Conservation (phyloP, 2,329 filamentous ascomycete genomes). For the Dactylella cylindrospora region DNA sequence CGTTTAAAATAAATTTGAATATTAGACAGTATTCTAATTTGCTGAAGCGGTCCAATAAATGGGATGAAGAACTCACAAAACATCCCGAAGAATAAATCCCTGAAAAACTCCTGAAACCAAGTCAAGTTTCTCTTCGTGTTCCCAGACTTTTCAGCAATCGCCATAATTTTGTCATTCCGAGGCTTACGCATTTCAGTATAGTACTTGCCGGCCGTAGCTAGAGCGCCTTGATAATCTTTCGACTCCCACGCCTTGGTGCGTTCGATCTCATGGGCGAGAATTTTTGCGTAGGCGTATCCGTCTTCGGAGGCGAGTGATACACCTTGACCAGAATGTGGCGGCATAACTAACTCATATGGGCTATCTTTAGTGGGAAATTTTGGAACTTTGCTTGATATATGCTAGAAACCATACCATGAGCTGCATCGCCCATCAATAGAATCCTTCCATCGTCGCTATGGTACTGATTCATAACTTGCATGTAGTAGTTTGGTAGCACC, state of each 20-base stretch:
- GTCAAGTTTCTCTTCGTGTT: slow-evolving; percentile 25
- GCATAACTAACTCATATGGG: slow-evolving; percentile 17
- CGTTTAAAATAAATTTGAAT: neutral
- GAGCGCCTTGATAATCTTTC: slow-evolving; percentile 18
- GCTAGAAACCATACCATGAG: slow-evolving; percentile 20
- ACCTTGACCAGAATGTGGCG: slow-evolving; percentile 41
- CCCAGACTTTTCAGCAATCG: slow-evolving; percentile 17
- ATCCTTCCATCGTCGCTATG: slow-evolving; percentile 26
- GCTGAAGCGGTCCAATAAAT: too few species aligned
- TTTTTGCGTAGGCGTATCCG: slow-evolving; percentile 23
- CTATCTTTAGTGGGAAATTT: neutral
- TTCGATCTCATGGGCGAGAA: slow-evolving; percentile 28
- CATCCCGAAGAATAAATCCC: slow-evolving; percentile 38
- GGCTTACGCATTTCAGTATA: slow-evolving; percentile 39
- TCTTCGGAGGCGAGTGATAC: slow-evolving; percentile 39
- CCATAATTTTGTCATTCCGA: slow-evolving; percentile 39
- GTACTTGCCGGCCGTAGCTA: slow-evolving; percentile 26
- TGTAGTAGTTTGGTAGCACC: slow-evolving; percentile 40
- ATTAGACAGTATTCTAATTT: too few species aligned
- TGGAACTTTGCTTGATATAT: neutral
- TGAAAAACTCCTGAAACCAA: slow-evolving; percentile 33
- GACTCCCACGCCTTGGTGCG: slow-evolving; percentile 19
- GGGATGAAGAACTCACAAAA: slow-evolving; percentile 23
- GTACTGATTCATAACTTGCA: slow-evolving; percentile 28
- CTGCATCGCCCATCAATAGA: slow-evolving; percentile 29